Base-by-base conservation (phyloP, 371 early-diverging fungal species). In the Mortierella sp. region DNA sequence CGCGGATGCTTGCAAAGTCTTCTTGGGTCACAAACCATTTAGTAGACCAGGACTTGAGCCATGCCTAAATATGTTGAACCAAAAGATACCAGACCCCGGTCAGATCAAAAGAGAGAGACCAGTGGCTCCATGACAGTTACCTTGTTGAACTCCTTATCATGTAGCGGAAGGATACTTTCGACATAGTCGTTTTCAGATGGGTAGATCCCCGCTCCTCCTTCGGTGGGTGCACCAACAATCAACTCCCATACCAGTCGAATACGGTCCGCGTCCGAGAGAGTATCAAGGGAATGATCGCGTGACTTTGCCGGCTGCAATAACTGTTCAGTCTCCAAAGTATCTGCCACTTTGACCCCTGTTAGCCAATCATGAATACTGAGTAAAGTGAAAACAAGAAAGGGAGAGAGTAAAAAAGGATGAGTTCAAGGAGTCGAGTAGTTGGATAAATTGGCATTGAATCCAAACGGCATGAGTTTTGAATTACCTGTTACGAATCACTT, bases 31-130 rank as follows among this genome's bases (percentile, higher is more conserved):
- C 86, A 23, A 91, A 63, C 90, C 92, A 94, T 75, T 93, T 92
- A 26, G 87, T 85, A 6, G 92, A 85, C 94, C 94, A 95, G 29
- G 86, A 73, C 62, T 83, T 83, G 29, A 95, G 82, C 95, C 95
- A 95, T 43, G 82, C 65, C 89, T 91, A 77, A 11, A 12, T 1
- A 37, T 30, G 12, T n/a, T 12, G 16, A 45, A 61, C 26, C 60
- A 50, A 52, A 57, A 28, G 25, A 19, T 21, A 4, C 51, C 47
- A 55, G 19, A 26, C 47, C 23, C 19, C 14, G 9, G 64, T 12
- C n/a, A 37, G 19, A 48, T 28, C 47, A 11, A 60, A 51, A n/a
- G 29, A 28, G 44, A 4, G n/a, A 15, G 45, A 12, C n/a, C n/a
- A 6, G 25, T 3, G 28, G 21, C 26, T 14, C 5, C 60, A 46